These are phyloP conservation scores for Macrophomina tecta DNA, from an alignment of 2,329 filamentous ascomycete genomes.

Conservation along the genomic window DNA sequence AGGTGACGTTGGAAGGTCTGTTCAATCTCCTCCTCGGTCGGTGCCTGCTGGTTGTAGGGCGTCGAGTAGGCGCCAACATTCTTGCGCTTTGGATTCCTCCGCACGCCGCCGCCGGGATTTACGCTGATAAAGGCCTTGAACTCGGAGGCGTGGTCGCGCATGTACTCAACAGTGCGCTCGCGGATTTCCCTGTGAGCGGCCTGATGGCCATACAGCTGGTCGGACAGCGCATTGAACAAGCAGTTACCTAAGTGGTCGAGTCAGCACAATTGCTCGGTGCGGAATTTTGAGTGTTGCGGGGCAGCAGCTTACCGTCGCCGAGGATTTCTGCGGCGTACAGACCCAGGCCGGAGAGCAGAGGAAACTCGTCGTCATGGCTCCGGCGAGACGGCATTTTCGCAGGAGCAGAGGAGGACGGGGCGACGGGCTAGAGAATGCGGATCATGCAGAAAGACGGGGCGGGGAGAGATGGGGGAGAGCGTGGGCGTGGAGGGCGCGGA, in stretches of 20 bases:
- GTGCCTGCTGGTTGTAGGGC: slow-evolving; percentile 52
- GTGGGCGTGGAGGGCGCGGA: slow-evolving; percentile 36
- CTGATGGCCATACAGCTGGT: slow-evolving; percentile 69
- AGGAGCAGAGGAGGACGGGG: slow-evolving; percentile 27
- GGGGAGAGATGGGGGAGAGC: slow-evolving; percentile 34
- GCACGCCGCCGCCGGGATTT: slow-evolving; percentile 44
- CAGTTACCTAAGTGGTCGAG: slow-evolving; percentile 64
- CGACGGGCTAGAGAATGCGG: slow-evolving; percentile 31
- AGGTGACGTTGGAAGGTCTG: slow-evolving; percentile 62
- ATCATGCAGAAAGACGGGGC: slow-evolving; percentile 33
- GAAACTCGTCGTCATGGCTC: slow-evolving; percentile 54
- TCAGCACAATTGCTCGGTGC: slow-evolving; percentile 28
- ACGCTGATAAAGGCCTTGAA: slow-evolving; percentile 70
- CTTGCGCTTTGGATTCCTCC: slow-evolving; percentile 60
- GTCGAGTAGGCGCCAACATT: slow-evolving; percentile 53
- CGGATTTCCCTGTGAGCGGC: slow-evolving; percentile 65
- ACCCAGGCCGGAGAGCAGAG: slow-evolving; percentile 61
- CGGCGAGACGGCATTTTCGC: slow-evolving; percentile 33
- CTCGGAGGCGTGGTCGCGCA: slow-evolving; percentile 64
- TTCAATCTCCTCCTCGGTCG: slow-evolving; percentile 61
- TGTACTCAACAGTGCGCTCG: slow-evolving; percentile 64
- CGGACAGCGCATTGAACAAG: slow-evolving; percentile 71
- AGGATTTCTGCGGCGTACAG: slow-evolving; percentile 65
- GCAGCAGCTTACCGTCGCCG: slow-evolving; percentile 64
- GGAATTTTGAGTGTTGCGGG: not conserved